Base-by-base conservation (phyloP, 768 basidiomycete genomes). In the Lentinula sp. region DNA sequence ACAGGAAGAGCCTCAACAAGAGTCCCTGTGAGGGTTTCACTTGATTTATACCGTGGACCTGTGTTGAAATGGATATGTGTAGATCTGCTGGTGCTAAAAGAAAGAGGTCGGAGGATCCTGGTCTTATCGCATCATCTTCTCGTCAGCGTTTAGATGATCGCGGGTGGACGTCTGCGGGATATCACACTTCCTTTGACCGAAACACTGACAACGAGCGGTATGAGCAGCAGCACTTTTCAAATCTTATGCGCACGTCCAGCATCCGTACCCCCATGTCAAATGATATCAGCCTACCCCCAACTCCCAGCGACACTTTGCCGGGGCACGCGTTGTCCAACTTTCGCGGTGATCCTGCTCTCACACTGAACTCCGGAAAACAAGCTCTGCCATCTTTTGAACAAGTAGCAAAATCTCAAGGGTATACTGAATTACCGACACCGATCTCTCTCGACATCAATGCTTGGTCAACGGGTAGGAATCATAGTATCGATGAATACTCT, bases 381-480 rank as follows among this genome's bases (percentile, higher is more conserved):
- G 8, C 16, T 37, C 13, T 45, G 18, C 56, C 23, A 7, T 18
- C 42, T 18, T 57, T 57, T 9, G 56, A 33, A 33, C 43, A 50
- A n/a, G n/a, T 45, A 37, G 7, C 18, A 32, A 9, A n/a, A 46
- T 13, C 50, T 16, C 12, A 45, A 18, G 53, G 28, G 33, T 32
- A 57, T 42, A 35, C 42, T 41, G 42, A 16, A 16, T 2, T 36
- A 53, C 61, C 57, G 15, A 49, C 62, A 3, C 39, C 37, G 51
- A 60, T 63, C 10, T 59, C 57, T 9, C 41, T 63, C 13, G 62
- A 63, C 43, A 43, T 60, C 7, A 63, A 59, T 52, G 48, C 49
- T 1, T 42, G 37, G 36, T 41, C 48, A 15, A 48, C 62, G 1
- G 35, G 43, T 9, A 46, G 57, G 12, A 56, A 32, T n/a, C 57